Evolutionary conservation across 176 grass and related monocot genomes (phyloP).

Genomic region (sorghum (Sorghum bicolor)): Sorghum_bicolor_NCBIv3 NC_012871.2:7214501-7215000

Average conservation of each 20-base stretch:
- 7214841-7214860: constrained; percentile 6
- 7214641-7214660: background rate
- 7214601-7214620: constrained; percentile 53
- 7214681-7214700: background rate
- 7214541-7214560: constrained; percentile 74
- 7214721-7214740: background rate
- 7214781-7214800: background rate
- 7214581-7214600: constrained; percentile 22
- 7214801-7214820: background rate
- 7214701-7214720: constrained; percentile 5
- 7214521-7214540: constrained; percentile 74
- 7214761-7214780: background rate
- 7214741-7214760: background rate
- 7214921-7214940: constrained; percentile 69
- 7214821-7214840: background rate
- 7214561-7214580: constrained; percentile 18
- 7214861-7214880: constrained; percentile 45
- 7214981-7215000: background rate
- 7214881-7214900: constrained; percentile 49
- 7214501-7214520: constrained; percentile 60
- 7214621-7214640: constrained; percentile 10
- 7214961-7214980: background rate
- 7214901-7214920: constrained; percentile 54
- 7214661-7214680: background rate
- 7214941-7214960: background rate